Evolutionary conservation across 148 eudicot species (phyloP), one percentile per base, ranked within the genome.

Genomic region (Rhododendron vialii): DNA sequence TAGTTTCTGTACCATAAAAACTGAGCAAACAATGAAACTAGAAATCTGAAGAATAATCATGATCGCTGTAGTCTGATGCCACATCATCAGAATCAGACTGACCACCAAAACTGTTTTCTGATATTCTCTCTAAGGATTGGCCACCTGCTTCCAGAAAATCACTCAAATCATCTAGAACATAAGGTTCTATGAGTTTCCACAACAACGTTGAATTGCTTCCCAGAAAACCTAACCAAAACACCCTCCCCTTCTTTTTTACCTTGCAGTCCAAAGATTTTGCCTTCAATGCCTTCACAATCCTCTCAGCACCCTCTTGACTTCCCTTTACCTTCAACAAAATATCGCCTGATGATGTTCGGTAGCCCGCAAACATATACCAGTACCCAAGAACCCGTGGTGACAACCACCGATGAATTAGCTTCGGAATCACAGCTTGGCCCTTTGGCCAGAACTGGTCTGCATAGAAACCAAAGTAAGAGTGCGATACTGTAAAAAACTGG

Each of bases 331-430:
- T 98, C 96, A 98, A 84, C 87, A 98, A 85, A 84, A 96, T 91
- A 85, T 95, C 97, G 48, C 98, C 98, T 11, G 91, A 91, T 38
- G 96, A 87, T 78, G 99, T 95, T 90, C 93, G 91, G 82, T 92
- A 80, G 67, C 99, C 99, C 41, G 93, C 90, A 88, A 91, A 94
- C 96, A 95, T 94, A 77, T 93, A 96, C 99, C 99, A 96, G 87
- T 93, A 96, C n/a, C 98, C 99, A 91, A 98, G 95, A 91, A 89
- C 96, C 53, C 95, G 95, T 10, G 96, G 98, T 30, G 96, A 93
- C 86, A 97, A 69, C 99, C 99, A 97, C 51, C 99, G 90, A 83
- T 94, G 95, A 41, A 97, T 90, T 76, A 97, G 73, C 83, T 93
- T 94, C 65, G 99, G 99, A 86, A 95, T 91, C 73, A 77, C 88